These are phyloP conservation scores for Thermomucor indicae-seudaticae DNA, from an alignment of 371 early-diverging fungal species.

Conservation along the genomic window DNA sequence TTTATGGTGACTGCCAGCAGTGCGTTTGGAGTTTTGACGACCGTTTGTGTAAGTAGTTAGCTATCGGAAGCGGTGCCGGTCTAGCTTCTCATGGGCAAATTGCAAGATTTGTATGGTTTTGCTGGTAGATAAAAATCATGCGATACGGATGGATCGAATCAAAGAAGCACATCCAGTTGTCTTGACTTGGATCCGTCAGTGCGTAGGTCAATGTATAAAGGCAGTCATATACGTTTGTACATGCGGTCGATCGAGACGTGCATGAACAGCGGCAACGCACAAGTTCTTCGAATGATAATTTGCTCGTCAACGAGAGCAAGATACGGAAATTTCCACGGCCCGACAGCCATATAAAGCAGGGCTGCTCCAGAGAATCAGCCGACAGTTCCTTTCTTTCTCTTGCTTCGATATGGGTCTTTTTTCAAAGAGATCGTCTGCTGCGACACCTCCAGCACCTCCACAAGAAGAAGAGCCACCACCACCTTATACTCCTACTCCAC, in stretches of 20 bases:
- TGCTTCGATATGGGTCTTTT: constrained; percentile 31
- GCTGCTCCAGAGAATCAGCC: not conserved
- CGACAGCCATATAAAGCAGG: not conserved
- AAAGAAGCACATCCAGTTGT: constrained; percentile 1
- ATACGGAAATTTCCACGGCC: not conserved
- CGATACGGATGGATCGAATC: constrained; percentile 9
- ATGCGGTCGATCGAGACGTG: not conserved
- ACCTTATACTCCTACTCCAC: constrained; percentile 14
- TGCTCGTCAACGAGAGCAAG: too few species aligned
- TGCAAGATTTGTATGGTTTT: constrained; percentile 54
- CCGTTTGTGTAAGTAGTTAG: constrained; percentile 57
- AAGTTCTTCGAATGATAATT: too few species aligned
- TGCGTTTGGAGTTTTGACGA: constrained; percentile 57
- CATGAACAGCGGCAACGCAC: too few species aligned
- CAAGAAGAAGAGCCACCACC: constrained; percentile 20
- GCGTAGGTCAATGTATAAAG: too few species aligned
- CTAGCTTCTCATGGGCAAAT: not conserved
- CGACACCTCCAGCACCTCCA: constrained; percentile 5
- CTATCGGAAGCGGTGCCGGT: not conserved
- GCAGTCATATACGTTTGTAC: too few species aligned
- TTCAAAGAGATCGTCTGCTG: constrained; percentile 19
- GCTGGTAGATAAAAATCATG: constrained; percentile 57
- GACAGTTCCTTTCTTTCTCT: constrained; percentile 4
- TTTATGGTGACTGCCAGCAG: constrained; percentile 78
- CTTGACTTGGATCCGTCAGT: not conserved